Base-by-base conservation (phyloP, 192 early-diverging fungal species). In the Coemansia sp. region DNA sequence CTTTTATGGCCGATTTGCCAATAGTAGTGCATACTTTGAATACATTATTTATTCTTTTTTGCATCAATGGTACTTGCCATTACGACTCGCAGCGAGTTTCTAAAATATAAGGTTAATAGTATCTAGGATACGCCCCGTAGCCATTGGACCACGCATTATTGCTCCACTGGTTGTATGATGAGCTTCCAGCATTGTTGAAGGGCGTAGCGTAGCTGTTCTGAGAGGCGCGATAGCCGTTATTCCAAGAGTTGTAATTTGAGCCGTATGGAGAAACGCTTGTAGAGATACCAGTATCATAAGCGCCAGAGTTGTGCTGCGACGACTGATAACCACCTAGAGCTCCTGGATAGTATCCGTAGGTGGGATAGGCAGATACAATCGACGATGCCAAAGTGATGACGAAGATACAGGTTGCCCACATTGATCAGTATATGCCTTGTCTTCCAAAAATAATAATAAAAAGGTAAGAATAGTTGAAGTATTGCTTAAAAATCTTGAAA, bases 131-230 rank as follows among this genome's bases (percentile, higher is more conserved):
- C 16, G 61, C 34, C 24, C 29, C 46, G 31, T 75, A 67, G 33
- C 22, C 64, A 63, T 75, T 75, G 9, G 73, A 79, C 55, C 66
- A 79, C 0, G 73, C 78, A 20, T 71, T 79, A 52, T 67, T 79
- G 55, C 42, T 75, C 73, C 78, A 79, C 62, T 75, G 72, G 51
- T 65, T 75, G 22, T 59, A 75, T 9, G 65, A 75, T 1, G 68
- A 71, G 46, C 65, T 71, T 47, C 68, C 78, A 18, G 65, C 20
- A 43, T 54, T 60, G 27, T 70, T 66, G 31, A 68, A 75, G 5
- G 69, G 78, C 5, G 73, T 60, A 5, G 51, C 44, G 29, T 68
- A 60, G 65, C 49, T 72, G 57, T 42, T 46, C 43, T 75, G 73
- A 2, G 63, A 61, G 10, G 78, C 72, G 10, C 52, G 51, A 52